Percentiles rank a stretch among this genome's conserved stretches.
phyloP scores from a whole-genome alignment of 352 stramenopile species.

The Phytophthora megakarya region DNA sequence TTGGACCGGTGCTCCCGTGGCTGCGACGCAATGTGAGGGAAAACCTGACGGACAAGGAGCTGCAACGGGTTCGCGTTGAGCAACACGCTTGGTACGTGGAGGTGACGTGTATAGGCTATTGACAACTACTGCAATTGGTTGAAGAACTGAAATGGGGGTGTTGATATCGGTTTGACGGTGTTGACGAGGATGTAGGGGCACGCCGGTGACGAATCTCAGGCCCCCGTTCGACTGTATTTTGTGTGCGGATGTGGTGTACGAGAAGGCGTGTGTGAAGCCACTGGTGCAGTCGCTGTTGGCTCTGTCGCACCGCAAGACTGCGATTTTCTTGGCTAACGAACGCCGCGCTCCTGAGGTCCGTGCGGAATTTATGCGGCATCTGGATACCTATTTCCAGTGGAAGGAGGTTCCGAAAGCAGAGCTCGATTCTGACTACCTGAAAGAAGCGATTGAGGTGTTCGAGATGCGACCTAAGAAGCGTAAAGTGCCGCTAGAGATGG shows the following conservation, averaged over 20 bases:
- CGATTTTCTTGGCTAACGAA: constrained; percentile 82
- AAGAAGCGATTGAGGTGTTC: constrained; percentile 81
- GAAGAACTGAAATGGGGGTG: not conserved
- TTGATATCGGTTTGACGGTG: constrained; percentile 5
- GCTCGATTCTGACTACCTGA: constrained; percentile 68
- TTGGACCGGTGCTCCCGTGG: constrained; percentile 78
- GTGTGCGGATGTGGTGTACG: constrained; percentile 83
- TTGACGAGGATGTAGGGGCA: constrained; percentile 48
- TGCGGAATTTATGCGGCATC: constrained; percentile 67
- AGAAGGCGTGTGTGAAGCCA: constrained; percentile 75
- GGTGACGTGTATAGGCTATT: not conserved
- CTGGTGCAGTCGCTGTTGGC: constrained; percentile 81
- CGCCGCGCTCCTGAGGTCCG: constrained; percentile 61
- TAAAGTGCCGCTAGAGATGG: constrained; percentile 73
- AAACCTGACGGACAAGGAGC: constrained; percentile 68
- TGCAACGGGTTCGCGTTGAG: constrained; percentile 59
- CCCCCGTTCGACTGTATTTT: constrained; percentile 82
- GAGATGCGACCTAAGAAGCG: constrained; percentile 79
- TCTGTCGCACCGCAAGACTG: constrained; percentile 76
- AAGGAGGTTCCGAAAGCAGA: constrained; percentile 65
- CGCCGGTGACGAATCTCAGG: constrained; percentile 51
- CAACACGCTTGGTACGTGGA: constrained; percentile 55
- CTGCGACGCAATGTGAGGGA: constrained; percentile 70
- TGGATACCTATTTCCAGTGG: constrained; percentile 79
- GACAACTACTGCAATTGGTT: not conserved